Percentiles rank a stretch among this genome's conserved stretches.
Evolutionary conservation across 2,329 filamentous ascomycete genomes (phyloP).

Genomic region (Pseudogymnoascus sp.): DNA sequence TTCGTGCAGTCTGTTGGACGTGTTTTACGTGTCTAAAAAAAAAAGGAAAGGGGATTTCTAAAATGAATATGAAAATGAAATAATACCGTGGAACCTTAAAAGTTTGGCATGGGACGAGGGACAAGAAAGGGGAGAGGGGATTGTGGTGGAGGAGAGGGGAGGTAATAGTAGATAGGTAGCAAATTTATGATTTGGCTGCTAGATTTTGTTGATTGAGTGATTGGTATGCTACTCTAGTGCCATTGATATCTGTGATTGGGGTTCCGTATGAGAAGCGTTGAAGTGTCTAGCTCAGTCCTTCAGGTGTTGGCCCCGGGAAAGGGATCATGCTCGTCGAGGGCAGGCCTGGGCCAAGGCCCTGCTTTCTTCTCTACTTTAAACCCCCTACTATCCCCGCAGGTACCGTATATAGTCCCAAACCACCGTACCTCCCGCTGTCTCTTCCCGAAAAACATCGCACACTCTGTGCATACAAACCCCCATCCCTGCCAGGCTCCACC

Average conservation of each 20-base stretch:
- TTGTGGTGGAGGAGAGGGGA: neutral
- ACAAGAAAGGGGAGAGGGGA: too few relatives aligned
- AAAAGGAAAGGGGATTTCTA: neutral
- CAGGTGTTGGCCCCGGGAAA: neutral
- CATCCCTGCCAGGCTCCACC: neutral
- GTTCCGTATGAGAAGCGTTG: neutral
- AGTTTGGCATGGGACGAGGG: neutral
- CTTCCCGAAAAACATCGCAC: too few relatives aligned
- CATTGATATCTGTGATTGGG: neutral
- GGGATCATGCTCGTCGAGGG: too few relatives aligned
- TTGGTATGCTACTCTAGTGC: neutral
- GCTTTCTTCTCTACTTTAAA: too few relatives aligned
- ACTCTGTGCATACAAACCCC: too few relatives aligned
- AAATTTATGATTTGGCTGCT: neutral
- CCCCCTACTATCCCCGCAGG: too few relatives aligned
- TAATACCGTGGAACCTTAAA: constrained; percentile 2
- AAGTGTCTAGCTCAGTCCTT: neutral
- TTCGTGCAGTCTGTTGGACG: neutral
- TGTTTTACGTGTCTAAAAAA: neutral
- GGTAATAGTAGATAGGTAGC: neutral
- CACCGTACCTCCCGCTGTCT: too few relatives aligned
- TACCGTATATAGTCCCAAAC: too few relatives aligned
- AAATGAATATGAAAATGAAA: neutral
- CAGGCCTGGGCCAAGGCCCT: too few relatives aligned
- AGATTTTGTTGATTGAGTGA: neutral